Evolutionary conservation across 2,329 filamentous ascomycete genomes (phyloP), one percentile per base, ranked within the genome.

Genomic region (Xylogone sp.): DNA sequence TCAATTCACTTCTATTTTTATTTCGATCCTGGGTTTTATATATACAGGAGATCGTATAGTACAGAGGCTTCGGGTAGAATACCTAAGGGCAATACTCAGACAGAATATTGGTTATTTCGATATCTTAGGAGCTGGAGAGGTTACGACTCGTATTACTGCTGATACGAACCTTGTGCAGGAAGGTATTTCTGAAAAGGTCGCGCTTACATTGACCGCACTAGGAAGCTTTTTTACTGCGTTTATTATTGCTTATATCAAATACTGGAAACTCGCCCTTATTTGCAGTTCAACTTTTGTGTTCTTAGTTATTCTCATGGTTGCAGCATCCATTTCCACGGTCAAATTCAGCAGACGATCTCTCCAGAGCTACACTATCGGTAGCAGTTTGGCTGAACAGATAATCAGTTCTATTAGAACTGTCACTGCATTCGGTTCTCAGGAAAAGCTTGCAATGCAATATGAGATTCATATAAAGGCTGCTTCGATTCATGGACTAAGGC

Each of bases 51-150:
- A 60, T n/a, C 60, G 55, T 22, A 49, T 60, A 13, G 53, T 53
- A 1, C 27, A 31, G 5, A 47, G 31, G 3, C 21, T 65, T 10
- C 52, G 63, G 19, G 45, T 52, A 20, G 22, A 46, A 24, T 65
- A 65, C 42, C 49, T 65, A 13, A 39, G 53, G 16, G 50, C 59
- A 5, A 45, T 59, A 42, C 22, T 65, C 4, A 53, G 61, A 3
- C 63, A 65, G 29, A 61, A 65, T 34, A 62, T 62, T 47, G 62
- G 52, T n/a, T 64, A 56, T 42, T 65, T 63, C 43, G 63, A 65
- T 44, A 55, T 31, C 1, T 46, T 56, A 19, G 58, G 51, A n/a
- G n/a, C 60, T 9, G 63, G 63, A 16, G 56, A 61, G 22, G 48
- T 65, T 1, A 45, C 57, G 3, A 52, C 47, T 13, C 46, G 57